Base-by-base conservation (phyloP, 1,284 basidiomycete species). In the Microbotryum silenes-acaulis region DNA sequence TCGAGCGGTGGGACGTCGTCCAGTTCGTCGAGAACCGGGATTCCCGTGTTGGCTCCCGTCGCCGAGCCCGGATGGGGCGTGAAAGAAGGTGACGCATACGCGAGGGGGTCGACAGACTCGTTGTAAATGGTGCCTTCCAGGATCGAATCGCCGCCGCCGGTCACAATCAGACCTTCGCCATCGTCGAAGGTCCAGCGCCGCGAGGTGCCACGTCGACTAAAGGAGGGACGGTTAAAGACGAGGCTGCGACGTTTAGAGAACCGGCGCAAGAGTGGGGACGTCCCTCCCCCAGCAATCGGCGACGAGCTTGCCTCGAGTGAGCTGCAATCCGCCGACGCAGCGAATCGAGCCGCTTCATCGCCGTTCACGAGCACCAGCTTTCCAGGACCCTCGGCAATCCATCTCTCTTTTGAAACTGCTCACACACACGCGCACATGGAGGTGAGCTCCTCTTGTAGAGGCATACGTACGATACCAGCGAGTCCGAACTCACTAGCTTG, bases 91-190 rank as follows among this genome's bases (percentile, higher is more conserved):
- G 59, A 50, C 14, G 37, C 44, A 21, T 8, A 3, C 25, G 25
- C n/a, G 7, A 20, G 25, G 5, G 25, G n/a, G 20, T 45, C 37
- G 14, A 14, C 10, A 21, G 37, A 18, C 23, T 10, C 51, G 20
- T 56, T 51, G 29, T 45, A 62, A 23, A 68, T 61, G 1, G 54
- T 55, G 6, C 64, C 66, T n/a, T 65, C 59, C 9, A 68, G 45
- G 8, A 68, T 44, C 5, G 48, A 53, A 12, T 51, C 65, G 8
- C 23, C 60, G 6, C 56, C 50, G 3, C 62, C 59, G 0, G 58
- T 64, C 5, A 68, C 60, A 20, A 68, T 56, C n/a, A 68, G 57
- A 0, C 62, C 58, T 5, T 59, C 59, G 9, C 65, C 59, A 6
- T 62, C 58, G 44, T 33, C 48, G 14, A 47, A 10, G 14, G 57